A percentile compares a stretch with the other conserved stretches of the same genome.
Evolutionary conservation across 805 yeast genomes (phyloP).

Genomic region (Candida dendrica): DNA sequence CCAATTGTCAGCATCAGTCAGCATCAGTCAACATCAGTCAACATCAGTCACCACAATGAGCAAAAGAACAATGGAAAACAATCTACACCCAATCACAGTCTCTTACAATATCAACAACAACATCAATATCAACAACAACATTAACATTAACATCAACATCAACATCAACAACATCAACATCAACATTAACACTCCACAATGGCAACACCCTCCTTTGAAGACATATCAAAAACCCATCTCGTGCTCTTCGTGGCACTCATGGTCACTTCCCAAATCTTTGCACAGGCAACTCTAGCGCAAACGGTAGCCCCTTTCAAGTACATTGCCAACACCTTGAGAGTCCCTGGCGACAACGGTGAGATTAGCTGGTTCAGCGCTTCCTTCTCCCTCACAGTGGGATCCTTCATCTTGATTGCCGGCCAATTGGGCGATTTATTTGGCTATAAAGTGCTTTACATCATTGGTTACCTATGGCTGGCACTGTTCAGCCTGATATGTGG

Average conservation of each 20-base stretch:
- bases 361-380: slow-evolving; percentile 59
- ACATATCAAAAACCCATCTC: not conserved
- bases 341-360: slow-evolving; percentile 23
- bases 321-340: slow-evolving; percentile 24
- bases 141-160: no score
- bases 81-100: no score
- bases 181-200: not conserved
- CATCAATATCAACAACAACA: no score
- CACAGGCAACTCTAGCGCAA: slow-evolving; percentile 30
- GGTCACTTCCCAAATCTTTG: slow-evolving; percentile 27
- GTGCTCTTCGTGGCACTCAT: slow-evolving; percentile 17
- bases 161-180: no score
- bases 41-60: no score
- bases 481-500: slow-evolving; percentile 55
- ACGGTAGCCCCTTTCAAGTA: slow-evolving; percentile 20
- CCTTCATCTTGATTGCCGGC: slow-evolving; percentile 58
- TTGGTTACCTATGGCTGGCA: slow-evolving; percentile 46
- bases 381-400: slow-evolving; percentile 58
- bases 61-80: no score
- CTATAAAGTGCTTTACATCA: slow-evolving; percentile 37
- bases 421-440: slow-evolving; percentile 64
- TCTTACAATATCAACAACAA: no score
- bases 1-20: no score
- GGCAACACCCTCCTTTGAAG: slow-evolving; percentile 1
- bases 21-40: no score